Conservation (phyloP, 257 asterid species). For the Solanum neorickii region DNA sequence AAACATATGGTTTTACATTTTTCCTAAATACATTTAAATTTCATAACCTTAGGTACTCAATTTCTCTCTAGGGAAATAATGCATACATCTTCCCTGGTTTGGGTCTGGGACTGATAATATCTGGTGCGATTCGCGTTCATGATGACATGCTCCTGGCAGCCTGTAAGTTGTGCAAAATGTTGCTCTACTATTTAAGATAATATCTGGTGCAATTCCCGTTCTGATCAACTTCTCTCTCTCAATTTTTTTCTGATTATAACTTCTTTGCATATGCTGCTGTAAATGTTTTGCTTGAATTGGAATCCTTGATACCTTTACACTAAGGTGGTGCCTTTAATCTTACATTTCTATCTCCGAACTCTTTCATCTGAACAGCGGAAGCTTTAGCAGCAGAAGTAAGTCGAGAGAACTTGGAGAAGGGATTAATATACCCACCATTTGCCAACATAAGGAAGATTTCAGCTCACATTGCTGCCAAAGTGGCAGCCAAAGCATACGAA, state of each 20-base stretch:
- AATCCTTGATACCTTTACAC: not conserved
- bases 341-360: not conserved
- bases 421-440: slow-evolving; percentile 77
- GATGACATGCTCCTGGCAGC: slow-evolving; percentile 94
- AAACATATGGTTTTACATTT: not conserved
- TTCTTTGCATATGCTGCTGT: not conserved
- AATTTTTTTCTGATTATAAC: not conserved
- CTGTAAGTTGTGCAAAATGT: slow-evolving; percentile 37
- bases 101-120: slow-evolving; percentile 80
- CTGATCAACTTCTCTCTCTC: not conserved
- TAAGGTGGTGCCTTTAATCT: not conserved
- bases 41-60: not conserved
- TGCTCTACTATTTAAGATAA: not conserved
- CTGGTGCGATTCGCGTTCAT: slow-evolving; percentile 91
- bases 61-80: slow-evolving; percentile 50
- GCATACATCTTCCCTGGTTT: slow-evolving; percentile 89
- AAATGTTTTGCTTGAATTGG: not conserved
- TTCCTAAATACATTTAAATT: not conserved
- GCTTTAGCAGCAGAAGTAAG: slow-evolving; percentile 74
- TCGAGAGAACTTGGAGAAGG: slow-evolving; percentile 60
- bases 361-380: slow-evolving; percentile 57
- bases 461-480: slow-evolving; percentile 78
- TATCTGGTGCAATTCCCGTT: not conserved
- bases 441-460: slow-evolving; percentile 77
- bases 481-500: slow-evolving; percentile 86